Evolutionary conservation across 2,329 filamentous ascomycete species (phyloP).

Genomic region (Tolypocladium pustulatum): DNA sequence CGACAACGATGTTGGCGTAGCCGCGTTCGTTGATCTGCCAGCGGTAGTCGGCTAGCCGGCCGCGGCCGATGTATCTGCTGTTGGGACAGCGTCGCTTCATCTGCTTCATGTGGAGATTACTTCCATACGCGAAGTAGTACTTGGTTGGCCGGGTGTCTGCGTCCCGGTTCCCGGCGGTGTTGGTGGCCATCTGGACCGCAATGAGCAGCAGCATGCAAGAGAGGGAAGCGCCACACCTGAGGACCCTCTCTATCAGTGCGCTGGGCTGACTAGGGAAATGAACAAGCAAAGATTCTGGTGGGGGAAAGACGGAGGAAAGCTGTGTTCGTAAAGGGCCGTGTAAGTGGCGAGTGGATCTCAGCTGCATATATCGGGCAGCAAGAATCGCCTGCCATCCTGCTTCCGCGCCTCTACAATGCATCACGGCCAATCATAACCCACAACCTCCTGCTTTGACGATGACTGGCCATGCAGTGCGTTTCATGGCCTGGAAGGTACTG

Average conservation of each 20-base stretch:
- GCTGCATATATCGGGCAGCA: slow-evolving; percentile 14
- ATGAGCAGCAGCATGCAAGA: neutral
- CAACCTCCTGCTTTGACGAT: slow-evolving; percentile 10
- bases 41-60: slow-evolving; percentile 24
- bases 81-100: slow-evolving; percentile 33
- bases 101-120: slow-evolving; percentile 32
- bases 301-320: neutral
- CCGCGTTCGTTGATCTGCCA: slow-evolving; percentile 39
- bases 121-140: slow-evolving; percentile 36
- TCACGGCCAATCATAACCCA: slow-evolving; percentile 9
- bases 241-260: neutral
- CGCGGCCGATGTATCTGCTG: slow-evolving; percentile 27
- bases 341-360: slow-evolving; percentile 1
- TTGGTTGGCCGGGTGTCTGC: slow-evolving; percentile 13
- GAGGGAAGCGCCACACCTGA: neutral
- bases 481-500: neutral
- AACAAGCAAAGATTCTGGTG: neutral
- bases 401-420: neutral
- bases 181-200: slow-evolving; percentile 8
- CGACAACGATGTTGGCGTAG: slow-evolving; percentile 30
- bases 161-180: neutral
- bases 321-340: neutral
- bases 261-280: neutral
- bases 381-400: slow-evolving; percentile 7
- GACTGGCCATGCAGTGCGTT: neutral